Evolutionary conservation across 768 basidiomycete genomes (phyloP), one percentile per base, ranked within the genome.

Genomic region (Pisolithus albus): DNA sequence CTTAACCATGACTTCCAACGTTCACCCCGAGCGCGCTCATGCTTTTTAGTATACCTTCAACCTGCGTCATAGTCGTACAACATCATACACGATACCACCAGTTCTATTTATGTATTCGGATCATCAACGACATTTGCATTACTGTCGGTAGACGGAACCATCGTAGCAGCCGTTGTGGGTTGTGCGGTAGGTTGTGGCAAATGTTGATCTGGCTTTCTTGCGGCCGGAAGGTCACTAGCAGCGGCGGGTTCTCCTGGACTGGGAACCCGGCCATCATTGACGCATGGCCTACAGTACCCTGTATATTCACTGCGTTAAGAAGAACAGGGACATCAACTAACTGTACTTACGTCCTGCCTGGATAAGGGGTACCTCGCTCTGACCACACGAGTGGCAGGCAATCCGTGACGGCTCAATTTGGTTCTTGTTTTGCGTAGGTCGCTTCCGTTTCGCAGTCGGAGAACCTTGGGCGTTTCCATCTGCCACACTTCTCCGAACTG

Each of bases 241-340:
- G 41, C 34, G 24, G 37, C 49, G 41, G 51, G 46, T n/a, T 9
- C 32, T 13, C 28, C 52, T 48, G 64, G 58, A 45, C 68, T 65
- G 24, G 64, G 66, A 3, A 66, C 72, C 55, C 68, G 74, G 9
- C 83, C 82, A 37, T 75, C 63, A 34, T 83, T 81, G 19, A 79
- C 80, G 54, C 86, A 88, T 10, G 77, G 76, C 19, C 84, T 78
- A 67, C 86, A 88, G 61, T 75, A 87, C 52, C 82, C 86, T 88
- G 48, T 4, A 30, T 34, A 42, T 8, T 34, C 18, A 38, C 55
- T 32, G 44, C 26, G 7, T 43, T 40, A 19, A 47, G 9, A 45
- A 45, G 24, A 28, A 50, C 4, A 11, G 21, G n/a, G 16, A 19
- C 26, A 34, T 37, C 13, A 23, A 10, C 6, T 8, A 18, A 34